Percentiles rank a stretch among this genome's conserved stretches.
Evolutionary conservation across 768 basidiomycete genomes (phyloP).

Genomic region (Strobilomyces confusus): DNA sequence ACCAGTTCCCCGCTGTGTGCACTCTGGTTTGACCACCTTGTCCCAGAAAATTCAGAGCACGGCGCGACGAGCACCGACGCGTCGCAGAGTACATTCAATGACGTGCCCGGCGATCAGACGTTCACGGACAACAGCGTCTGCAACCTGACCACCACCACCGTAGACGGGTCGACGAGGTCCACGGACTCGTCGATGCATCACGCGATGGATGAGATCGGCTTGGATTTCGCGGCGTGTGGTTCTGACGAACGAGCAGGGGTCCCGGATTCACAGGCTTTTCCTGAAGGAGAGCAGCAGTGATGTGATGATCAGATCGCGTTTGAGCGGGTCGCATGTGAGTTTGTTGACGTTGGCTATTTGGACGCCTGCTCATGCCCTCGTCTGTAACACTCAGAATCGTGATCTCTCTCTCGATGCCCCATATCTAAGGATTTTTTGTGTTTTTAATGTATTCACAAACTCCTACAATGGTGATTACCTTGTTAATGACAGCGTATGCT

Average conservation of each 20-base stretch:
- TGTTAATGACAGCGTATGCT: no score
- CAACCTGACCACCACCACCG: background rate
- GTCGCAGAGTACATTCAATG: background rate
- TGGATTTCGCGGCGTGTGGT: background rate
- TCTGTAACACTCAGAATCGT: no score
- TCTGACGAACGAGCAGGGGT: background rate
- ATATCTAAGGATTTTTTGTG: no score
- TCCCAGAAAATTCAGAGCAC: no score
- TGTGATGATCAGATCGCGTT: background rate
- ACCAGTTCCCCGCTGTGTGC: no score
- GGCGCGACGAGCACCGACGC: background rate
- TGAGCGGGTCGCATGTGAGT: background rate
- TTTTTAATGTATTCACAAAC: no score
- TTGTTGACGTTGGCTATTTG: background rate
- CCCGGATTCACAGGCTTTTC: background rate
- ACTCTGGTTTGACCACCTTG: no score
- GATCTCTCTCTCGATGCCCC: no score
- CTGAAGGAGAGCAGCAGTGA: background rate
- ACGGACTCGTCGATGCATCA: background rate
- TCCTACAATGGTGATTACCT: no score
- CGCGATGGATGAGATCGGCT: background rate
- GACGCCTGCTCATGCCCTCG: no score
- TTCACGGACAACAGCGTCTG: background rate
- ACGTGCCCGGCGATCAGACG: background rate
- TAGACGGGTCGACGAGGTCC: background rate